Conservation (phyloP, 768 basidiomycete genomes). For the Pleurotus ostreatus region DNA sequence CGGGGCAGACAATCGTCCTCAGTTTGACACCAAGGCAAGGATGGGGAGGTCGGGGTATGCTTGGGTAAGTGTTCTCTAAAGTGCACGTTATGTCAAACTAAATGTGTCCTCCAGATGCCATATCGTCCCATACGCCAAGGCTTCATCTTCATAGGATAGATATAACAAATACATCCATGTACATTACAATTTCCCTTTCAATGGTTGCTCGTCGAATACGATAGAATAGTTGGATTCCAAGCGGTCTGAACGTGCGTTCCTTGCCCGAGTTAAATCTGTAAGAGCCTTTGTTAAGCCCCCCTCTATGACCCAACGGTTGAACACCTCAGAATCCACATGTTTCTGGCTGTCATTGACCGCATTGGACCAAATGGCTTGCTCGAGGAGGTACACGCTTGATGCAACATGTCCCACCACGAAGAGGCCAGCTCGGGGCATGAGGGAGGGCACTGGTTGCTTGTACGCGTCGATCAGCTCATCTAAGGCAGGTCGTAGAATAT, state of each 20-base stretch:
- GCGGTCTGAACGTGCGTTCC: slow-evolving; percentile 18
- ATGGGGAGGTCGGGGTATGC: slow-evolving; percentile 85
- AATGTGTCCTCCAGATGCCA: slow-evolving; percentile 43
- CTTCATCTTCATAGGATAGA: slow-evolving; percentile 10
- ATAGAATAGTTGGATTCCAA: slow-evolving; percentile 24
- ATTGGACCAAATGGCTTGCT: slow-evolving; percentile 65
- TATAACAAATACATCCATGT: slow-evolving; percentile 7
- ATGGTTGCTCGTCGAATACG: slow-evolving; percentile 22
- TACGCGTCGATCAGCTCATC: slow-evolving; percentile 37
- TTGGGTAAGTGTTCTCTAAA: slow-evolving; percentile 54
- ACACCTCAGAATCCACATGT: slow-evolving; percentile 46
- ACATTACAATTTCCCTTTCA: slow-evolving; percentile 15
- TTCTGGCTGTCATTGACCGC: slow-evolving; percentile 18
- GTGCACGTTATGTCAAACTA: slow-evolving; percentile 3
- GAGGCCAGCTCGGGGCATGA: slow-evolving; percentile 55
- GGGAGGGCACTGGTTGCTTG: slow-evolving; percentile 34
- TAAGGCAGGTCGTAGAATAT: slow-evolving; percentile 34
- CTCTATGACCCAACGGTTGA: slow-evolving; percentile 44
- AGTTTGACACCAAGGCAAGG: slow-evolving; percentile 65
- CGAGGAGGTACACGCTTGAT: slow-evolving; percentile 54
- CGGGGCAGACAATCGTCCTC: slow-evolving; percentile 39
- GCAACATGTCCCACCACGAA: slow-evolving; percentile 54
- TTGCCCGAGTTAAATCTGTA: slow-evolving; percentile 28
- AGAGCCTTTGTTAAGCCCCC: slow-evolving; percentile 40
- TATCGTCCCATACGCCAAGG: slow-evolving; percentile 46